These are phyloP conservation scores for Ceratobasidium theobromae DNA, from an alignment of 1,284 basidiomycete species.

Conservation along the genomic window DNA sequence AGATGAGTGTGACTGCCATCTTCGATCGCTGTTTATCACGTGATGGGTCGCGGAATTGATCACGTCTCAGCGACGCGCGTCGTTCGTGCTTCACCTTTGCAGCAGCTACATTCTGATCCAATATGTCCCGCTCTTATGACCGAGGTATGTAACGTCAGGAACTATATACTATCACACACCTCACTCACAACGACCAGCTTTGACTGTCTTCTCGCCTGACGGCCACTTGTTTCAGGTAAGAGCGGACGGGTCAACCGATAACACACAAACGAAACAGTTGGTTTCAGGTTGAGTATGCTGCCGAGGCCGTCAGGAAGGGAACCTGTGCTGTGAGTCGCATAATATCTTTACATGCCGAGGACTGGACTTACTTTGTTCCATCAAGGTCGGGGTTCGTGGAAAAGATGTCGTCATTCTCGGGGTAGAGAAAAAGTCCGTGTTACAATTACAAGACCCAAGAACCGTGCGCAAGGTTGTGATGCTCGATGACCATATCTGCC, in stretches of 20 bases:
- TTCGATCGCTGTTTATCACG: slow-evolving; percentile 1
- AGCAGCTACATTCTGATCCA: neutral
- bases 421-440: slow-evolving; percentile 97
- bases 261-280: slow-evolving; percentile 33
- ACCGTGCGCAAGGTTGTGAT: slow-evolving; percentile 98
- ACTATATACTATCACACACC: neutral
- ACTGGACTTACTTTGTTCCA: slow-evolving; percentile 17
- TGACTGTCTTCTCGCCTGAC: slow-evolving; percentile 94
- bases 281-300: slow-evolving; percentile 92
- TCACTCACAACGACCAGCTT: slow-evolving; percentile 52
- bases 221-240: slow-evolving; percentile 88
- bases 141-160: slow-evolving; percentile 53
- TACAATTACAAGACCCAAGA: slow-evolving; percentile 96
- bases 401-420: slow-evolving; percentile 94
- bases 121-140: slow-evolving; percentile 67
- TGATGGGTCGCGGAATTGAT: slow-evolving; percentile 16
- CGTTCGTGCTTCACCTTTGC: neutral
- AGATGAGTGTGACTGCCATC: no score
- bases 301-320: slow-evolving; percentile 95
- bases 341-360: neutral
- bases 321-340: slow-evolving; percentile 82
- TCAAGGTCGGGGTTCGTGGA: slow-evolving; percentile 93
- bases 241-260: slow-evolving; percentile 37
- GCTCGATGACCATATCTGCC: slow-evolving; percentile 96
- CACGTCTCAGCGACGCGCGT: slow-evolving; percentile 33